Conservation (phyloP, 1,284 basidiomycete genomes). For the Afroboletus lepidellus region DNA sequence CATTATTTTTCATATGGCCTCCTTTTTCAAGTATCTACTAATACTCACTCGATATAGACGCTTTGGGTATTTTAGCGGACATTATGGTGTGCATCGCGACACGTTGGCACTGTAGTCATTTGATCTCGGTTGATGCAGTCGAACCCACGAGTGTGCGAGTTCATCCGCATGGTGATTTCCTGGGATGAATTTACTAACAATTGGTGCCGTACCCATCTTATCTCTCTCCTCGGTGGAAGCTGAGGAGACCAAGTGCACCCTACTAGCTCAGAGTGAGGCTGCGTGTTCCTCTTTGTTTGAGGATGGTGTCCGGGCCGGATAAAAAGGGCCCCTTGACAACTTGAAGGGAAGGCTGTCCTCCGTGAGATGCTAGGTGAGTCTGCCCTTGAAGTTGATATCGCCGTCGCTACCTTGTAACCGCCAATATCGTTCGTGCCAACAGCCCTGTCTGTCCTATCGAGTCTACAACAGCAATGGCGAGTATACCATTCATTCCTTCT, state of each 20-base stretch:
- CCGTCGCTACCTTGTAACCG: neutral
- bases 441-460: neutral
- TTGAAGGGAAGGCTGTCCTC: neutral
- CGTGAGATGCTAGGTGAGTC: neutral
- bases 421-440: neutral
- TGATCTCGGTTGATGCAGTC: neutral
- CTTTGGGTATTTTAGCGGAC: constrained; percentile 8
- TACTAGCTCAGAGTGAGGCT: no score
- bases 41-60: constrained; percentile 24
- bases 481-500: neutral
- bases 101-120: neutral
- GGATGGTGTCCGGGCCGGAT: neutral
- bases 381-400: neutral
- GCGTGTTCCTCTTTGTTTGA: no score
- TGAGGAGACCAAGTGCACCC: neutral
- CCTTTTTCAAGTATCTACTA: constrained; percentile 18
- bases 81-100: neutral
- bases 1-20: constrained; percentile 12
- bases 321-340: neutral
- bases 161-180: neutral
- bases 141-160: neutral
- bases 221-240: neutral
- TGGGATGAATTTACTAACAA: constrained; percentile 3
- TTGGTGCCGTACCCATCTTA: neutral
- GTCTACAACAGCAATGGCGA: neutral